Evolutionary conservation across 2,329 filamentous ascomycete genomes (phyloP), one percentile per base, ranked within the genome.

Genomic region (Fusarium sp.): DNA sequence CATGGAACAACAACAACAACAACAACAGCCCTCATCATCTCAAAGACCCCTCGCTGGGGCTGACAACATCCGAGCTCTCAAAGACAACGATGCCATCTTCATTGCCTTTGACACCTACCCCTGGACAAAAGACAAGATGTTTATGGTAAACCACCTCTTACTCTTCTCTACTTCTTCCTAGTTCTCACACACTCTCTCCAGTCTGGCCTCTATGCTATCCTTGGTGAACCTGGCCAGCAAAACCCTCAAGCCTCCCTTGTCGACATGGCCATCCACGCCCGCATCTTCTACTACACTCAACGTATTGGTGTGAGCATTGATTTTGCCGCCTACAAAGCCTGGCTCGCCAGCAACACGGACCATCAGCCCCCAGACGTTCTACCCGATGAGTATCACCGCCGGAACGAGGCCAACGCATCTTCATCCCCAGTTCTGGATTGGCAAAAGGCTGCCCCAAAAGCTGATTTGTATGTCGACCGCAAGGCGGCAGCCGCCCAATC

Each of bases 121-220:
- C 16, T 94, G 91, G 91, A 85, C 85, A 64, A 86, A 86, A 66
- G 92, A 94, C 79, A 83, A 85, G 54, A 88, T 89, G 68, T 94
- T 93, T 75, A 89, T 92, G 81, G 89, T 89, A 80, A 72, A 56
- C 36, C 10, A 9, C 39, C 11, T 13, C 18, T 46, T n/a, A 6
- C 13, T 23, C 37, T 40, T 8, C 9, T 4, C 12, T 11, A 50
- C 23, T 40, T 23, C 11, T 40, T 15, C 23, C 34, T 6, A 23
- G 6, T 39, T 18, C 39, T 70, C n/a, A 66, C 30, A 40, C 40
- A 18, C 4, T 10, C 18, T n/a, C 13, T 34, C 30, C 53, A 88
- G 86, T 82, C 87, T 50, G 91, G 90, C 51, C 85, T 93, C 50
- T 82, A 83, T 66, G 89, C 90, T 62, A 92, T 92, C 69, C 83